Percentiles rank a stretch among this genome's conserved stretches.
These are phyloP conservation scores for Musa itinerans DNA, from an alignment of 176 grass and related monocot genomes.

Conservation along the genomic window DNA sequence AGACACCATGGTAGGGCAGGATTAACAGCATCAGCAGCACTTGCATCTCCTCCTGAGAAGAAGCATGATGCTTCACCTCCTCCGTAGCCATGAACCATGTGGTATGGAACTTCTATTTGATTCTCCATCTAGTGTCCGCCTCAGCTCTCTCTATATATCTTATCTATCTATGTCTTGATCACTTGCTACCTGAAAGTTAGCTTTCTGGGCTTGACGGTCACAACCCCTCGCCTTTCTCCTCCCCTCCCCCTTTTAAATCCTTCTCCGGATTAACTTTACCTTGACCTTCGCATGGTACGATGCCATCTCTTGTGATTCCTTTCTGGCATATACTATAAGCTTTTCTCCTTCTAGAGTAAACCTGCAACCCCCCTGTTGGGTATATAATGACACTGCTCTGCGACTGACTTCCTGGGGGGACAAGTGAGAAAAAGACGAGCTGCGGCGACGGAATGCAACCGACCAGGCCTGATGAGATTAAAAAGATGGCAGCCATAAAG, in stretches of 20 bases:
- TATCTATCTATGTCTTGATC: not conserved
- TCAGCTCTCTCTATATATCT: not conserved
- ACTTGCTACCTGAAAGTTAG: no score
- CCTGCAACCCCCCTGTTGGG: not conserved
- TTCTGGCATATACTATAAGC: not conserved
- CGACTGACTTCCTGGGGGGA: not conserved
- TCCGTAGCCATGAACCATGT: constrained; percentile 10
- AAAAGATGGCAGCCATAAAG: constrained; percentile 10
- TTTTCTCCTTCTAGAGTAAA: constrained; percentile 1
- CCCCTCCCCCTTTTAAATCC: not conserved
- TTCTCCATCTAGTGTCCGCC: not conserved
- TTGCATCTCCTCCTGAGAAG: not conserved
- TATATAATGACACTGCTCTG: not conserved
- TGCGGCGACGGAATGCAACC: constrained; percentile 15
- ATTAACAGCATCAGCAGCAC: not conserved
- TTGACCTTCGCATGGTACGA: not conserved
- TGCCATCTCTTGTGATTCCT: not conserved
- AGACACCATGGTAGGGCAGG: constrained; percentile 6
- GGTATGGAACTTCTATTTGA: constrained; percentile 17
- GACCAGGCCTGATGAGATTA: constrained; percentile 18
- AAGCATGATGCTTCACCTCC: constrained; percentile 3
- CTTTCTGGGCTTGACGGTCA: no score
- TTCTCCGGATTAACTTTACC: not conserved
- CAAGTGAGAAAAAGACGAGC: constrained; percentile 5
- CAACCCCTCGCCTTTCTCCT: not conserved